Evolutionary conservation across 805 yeast species (phyloP).

Genomic region (Lachancea sp.): DNA sequence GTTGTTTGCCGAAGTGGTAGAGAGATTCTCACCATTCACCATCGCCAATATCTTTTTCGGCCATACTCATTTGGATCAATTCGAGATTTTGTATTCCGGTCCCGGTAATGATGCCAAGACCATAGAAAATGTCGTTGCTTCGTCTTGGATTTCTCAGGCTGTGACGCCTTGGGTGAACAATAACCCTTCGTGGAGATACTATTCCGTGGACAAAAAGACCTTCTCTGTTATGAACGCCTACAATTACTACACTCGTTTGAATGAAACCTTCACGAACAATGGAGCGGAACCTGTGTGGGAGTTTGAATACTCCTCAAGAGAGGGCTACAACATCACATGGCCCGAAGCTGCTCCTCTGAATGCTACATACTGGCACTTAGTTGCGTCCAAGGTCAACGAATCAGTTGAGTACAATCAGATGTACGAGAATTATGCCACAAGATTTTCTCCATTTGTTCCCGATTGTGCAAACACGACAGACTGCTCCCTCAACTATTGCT

Average conservation of each 20-base stretch:
- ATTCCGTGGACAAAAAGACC: conserved; percentile 55
- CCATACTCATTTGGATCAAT: conserved; percentile 66
- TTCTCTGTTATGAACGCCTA: conserved; percentile 54
- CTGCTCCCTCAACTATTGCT: conserved; percentile 39
- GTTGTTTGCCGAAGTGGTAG: conserved; percentile 49
- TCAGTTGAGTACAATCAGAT: conserved; percentile 42
- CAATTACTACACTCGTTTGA: conserved; percentile 55
- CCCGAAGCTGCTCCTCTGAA: conserved; percentile 54
- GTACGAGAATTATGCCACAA: conserved; percentile 44
- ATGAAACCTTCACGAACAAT: conserved; percentile 47
- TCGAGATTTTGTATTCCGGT: conserved; percentile 49
- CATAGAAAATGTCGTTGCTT: conserved; percentile 42
- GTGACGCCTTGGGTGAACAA: conserved; percentile 54
- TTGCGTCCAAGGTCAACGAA: conserved; percentile 40
- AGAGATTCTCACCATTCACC: conserved; percentile 61
- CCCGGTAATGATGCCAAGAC: conserved; percentile 37
- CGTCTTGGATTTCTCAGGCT: conserved; percentile 62
- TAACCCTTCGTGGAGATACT: conserved; percentile 71
- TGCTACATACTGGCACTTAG: conserved; percentile 61
- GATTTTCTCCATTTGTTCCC: conserved; percentile 51
- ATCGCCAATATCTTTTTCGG: conserved; percentile 68
- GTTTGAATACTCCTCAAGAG: conserved; percentile 60
- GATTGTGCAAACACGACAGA: conserved; percentile 36
- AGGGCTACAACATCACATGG: conserved; percentile 48
- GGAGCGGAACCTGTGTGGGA: conserved; percentile 58